These are phyloP conservation scores for Paxillus rubicundulus DNA, from an alignment of 768 basidiomycete species.

Conservation along the genomic window DNA sequence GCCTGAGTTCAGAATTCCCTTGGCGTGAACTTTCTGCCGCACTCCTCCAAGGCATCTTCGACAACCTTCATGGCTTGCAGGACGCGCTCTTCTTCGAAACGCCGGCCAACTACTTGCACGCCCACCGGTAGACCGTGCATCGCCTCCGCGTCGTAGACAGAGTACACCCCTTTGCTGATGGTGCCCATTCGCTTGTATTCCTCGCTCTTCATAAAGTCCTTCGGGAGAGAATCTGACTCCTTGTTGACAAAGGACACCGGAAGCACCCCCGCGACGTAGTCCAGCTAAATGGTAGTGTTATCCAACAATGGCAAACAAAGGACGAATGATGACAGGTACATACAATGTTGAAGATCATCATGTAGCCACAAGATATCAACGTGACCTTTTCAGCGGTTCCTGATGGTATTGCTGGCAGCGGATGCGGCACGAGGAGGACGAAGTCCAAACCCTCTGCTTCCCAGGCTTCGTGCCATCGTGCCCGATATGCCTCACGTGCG, in stretches of 20 bases:
- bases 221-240: constrained; percentile 39
- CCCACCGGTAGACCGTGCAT: constrained; percentile 71
- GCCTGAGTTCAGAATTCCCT: constrained; percentile 16
- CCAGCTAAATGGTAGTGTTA: constrained; percentile 36
- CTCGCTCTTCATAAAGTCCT: constrained; percentile 24
- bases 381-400: constrained; percentile 34
- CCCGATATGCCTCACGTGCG: constrained; percentile 23
- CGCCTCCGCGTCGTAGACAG: constrained; percentile 54
- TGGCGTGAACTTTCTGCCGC: constrained; percentile 22
- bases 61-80: constrained; percentile 67
- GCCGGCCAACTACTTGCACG: constrained; percentile 59
- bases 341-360: constrained; percentile 46
- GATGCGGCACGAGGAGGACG: constrained; percentile 38
- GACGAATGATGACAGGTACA: constrained; percentile 11
- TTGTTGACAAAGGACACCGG: constrained; percentile 54
- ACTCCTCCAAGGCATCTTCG: constrained; percentile 30
- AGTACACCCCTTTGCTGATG: constrained; percentile 46
- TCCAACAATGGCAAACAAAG: neutral
- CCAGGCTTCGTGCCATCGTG: constrained; percentile 39
- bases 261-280: constrained; percentile 57
- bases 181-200: constrained; percentile 37
- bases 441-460: constrained; percentile 39
- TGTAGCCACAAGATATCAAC: constrained; percentile 31
- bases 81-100: constrained; percentile 73
- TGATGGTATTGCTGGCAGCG: constrained; percentile 38